A percentile compares a stretch with the other conserved stretches of the same genome.
Conservation (phyloP, 1,284 basidiomycete genomes). For the Apiotrichum sp. region DNA sequence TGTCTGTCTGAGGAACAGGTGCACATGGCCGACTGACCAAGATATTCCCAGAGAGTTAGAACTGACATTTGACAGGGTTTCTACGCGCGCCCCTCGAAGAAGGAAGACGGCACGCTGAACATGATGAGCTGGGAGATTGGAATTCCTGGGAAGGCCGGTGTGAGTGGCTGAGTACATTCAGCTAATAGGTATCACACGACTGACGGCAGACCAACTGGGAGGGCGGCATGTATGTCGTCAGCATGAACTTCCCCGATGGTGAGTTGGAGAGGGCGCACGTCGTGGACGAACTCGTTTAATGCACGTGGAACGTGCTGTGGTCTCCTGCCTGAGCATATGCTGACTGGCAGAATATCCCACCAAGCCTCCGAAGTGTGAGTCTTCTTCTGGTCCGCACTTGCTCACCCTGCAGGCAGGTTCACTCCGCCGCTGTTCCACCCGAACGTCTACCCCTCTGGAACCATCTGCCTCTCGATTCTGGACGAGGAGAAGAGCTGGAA, state of each 20-base stretch:
- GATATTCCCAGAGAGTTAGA: no score
- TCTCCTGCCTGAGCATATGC: constrained; percentile 13
- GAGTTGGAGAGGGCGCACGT: constrained; percentile 18
- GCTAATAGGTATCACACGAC: constrained; percentile 40
- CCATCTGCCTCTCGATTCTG: constrained; percentile 94
- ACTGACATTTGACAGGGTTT: constrained; percentile 64
- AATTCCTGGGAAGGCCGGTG: constrained; percentile 76
- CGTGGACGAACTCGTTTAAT: no score
- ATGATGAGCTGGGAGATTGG: constrained; percentile 98
- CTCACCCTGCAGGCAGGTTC: constrained; percentile 73
- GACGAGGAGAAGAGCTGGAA: constrained; percentile 99
- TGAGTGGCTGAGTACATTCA: constrained; percentile 49
- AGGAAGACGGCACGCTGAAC: constrained; percentile 87
- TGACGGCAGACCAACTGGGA: constrained; percentile 85
- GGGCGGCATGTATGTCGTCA: constrained; percentile 85
- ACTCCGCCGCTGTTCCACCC: constrained; percentile 93
- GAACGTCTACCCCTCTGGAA: constrained; percentile 98
- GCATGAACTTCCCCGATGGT: constrained; percentile 95
- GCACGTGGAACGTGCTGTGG: no score
- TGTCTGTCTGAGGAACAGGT: no score
- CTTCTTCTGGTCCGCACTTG: neutral
- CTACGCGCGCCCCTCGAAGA: constrained; percentile 86
- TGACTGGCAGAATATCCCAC: constrained; percentile 40
- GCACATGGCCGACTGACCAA: no score
- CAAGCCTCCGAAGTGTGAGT: constrained; percentile 46